phyloP scores from a whole-genome alignment of 2,329 filamentous ascomycete species.

The Phoma herbarum region DNA sequence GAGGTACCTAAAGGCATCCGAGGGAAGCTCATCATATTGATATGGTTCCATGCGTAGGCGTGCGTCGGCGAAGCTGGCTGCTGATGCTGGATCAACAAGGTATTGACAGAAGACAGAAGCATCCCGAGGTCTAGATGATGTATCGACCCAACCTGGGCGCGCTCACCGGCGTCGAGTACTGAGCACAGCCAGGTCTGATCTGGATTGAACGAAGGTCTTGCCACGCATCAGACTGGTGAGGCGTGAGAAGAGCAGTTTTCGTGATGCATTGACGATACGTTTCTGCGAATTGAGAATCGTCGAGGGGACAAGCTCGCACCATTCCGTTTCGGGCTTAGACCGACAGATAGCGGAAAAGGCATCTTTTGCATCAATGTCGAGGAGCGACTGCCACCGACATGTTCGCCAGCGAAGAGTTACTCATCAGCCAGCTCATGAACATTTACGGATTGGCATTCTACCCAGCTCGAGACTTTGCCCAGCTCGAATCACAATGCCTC shows the following conservation, averaged over 20 bases:
- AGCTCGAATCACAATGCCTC: background rate
- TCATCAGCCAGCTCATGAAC: too few relatives aligned
- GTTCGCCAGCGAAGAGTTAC: background rate
- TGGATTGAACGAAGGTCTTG: too few relatives aligned
- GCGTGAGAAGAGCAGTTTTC: background rate
- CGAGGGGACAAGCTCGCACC: background rate
- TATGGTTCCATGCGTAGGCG: background rate
- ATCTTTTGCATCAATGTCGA: background rate
- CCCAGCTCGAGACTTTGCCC: background rate
- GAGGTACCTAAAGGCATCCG: conserved; percentile 7
- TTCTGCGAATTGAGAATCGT: background rate
- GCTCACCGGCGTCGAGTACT: background rate
- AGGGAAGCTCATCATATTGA: background rate
- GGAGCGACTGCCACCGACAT: background rate
- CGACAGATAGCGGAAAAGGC: background rate
- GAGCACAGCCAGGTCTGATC: background rate
- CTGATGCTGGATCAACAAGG: background rate
- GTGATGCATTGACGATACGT: background rate
- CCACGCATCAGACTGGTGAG: background rate
- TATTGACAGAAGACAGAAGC: background rate
- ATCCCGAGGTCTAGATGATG: background rate
- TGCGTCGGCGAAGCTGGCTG: background rate
- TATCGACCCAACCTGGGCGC: background rate
- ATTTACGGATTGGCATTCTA: too few relatives aligned
- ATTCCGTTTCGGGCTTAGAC: background rate